Conservation (phyloP, 352 stramenopile genomes). For the Phytophthora colocasiae region DNA sequence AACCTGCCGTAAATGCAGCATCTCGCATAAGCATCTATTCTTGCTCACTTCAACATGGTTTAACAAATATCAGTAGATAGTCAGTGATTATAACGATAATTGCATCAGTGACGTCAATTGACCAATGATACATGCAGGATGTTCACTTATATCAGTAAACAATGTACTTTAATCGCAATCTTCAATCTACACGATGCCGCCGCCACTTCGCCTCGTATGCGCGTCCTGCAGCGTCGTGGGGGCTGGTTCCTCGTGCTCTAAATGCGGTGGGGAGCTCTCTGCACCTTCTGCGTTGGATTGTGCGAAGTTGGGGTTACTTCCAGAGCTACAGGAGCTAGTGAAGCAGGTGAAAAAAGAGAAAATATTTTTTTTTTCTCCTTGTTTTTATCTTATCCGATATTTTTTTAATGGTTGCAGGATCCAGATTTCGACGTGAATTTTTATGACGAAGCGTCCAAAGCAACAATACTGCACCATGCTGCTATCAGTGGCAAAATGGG, state of each 20-base stretch:
- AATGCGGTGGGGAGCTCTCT: conserved; percentile 45
- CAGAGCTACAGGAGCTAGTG: conserved; percentile 67
- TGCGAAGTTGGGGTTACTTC: conserved; percentile 62
- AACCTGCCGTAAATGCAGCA: conserved; percentile 18
- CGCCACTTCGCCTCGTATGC: conserved; percentile 43
- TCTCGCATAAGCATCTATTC: conserved; percentile 31
- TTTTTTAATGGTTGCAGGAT: conserved; percentile 36
- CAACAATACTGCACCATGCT: conserved; percentile 79
- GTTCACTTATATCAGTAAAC: not conserved
- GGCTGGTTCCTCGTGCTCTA: conserved; percentile 37
- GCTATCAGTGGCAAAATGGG: conserved; percentile 86
- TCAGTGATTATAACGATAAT: not conserved
- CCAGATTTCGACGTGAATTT: conserved; percentile 66
- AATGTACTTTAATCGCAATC: conserved; percentile 8
- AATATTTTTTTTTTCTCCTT: not conserved
- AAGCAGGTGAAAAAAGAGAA: conserved; percentile 35
- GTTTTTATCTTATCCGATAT: conserved; percentile 1
- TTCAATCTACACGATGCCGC: not conserved
- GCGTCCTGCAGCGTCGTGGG: conserved; percentile 33
- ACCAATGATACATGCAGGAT: no score
- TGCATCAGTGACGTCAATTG: no score
- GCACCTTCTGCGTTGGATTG: conserved; percentile 66
- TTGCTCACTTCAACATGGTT: conserved; percentile 22
- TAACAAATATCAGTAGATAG: conserved; percentile 4
- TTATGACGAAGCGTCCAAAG: conserved; percentile 53